phyloP scores from a whole-genome alignment of 306 rosid species.

The Abrus pulchellus region DNA sequence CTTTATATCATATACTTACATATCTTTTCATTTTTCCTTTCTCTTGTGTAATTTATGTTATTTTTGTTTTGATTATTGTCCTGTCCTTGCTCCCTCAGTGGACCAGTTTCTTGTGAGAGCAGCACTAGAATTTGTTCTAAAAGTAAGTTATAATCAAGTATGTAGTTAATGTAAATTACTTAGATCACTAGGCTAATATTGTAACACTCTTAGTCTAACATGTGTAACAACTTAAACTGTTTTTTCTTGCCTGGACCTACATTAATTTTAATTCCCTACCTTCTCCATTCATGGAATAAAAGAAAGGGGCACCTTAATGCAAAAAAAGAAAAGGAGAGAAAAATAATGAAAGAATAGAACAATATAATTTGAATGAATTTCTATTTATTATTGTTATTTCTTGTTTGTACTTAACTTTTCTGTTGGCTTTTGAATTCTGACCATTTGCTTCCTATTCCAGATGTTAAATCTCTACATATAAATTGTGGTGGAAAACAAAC shows the following conservation, averaged over 20 bases:
- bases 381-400: not conserved
- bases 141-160: constrained; percentile 50
- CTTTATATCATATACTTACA: not conserved
- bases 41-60: not conserved
- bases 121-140: constrained; percentile 38
- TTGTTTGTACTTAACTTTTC: not conserved
- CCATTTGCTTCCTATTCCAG: not conserved
- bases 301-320: not conserved
- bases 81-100: constrained; percentile 42
- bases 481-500: constrained; percentile 47
- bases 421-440: constrained; percentile 4
- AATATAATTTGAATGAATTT: constrained; percentile 28
- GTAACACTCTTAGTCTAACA: not conserved
- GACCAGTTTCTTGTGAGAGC: constrained; percentile 53
- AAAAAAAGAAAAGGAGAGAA: not conserved
- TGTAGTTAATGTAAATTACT: not conserved
- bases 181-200: not conserved
- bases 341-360: not conserved
- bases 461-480: constrained; percentile 41
- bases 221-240: not conserved
- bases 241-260: not conserved
- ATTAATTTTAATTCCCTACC: constrained; percentile 15
- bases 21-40: not conserved
- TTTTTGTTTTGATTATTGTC: constrained; percentile 21
- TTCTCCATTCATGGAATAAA: not conserved